These are phyloP conservation scores for Trichophyton benhamiae DNA, from an alignment of 2,329 filamentous ascomycete genomes.

Conservation along the genomic window DNA sequence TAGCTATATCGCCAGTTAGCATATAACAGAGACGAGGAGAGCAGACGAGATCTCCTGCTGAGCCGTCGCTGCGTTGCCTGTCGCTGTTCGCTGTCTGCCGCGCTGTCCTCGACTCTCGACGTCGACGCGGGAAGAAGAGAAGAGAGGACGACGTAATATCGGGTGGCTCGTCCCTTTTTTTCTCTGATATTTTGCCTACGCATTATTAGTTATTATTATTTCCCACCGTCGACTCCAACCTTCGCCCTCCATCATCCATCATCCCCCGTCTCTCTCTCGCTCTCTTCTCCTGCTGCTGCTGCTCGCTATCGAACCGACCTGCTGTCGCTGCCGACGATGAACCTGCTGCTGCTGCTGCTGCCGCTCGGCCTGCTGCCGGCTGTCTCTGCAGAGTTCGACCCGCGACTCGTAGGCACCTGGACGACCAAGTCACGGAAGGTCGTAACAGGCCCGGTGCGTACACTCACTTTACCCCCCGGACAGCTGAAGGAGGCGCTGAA, in stretches of 20 bases:
- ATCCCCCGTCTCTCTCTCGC: not conserved
- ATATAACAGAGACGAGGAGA: too few species aligned
- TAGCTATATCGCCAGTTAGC: not conserved
- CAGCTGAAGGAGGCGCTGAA: not conserved
- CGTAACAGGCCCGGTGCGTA: slow-evolving; percentile 53
- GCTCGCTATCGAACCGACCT: not conserved
- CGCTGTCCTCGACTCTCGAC: too few species aligned
- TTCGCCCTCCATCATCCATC: not conserved
- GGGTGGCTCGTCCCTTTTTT: not conserved
- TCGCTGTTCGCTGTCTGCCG: too few species aligned
- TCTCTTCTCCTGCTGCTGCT: not conserved
- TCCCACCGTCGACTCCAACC: not conserved
- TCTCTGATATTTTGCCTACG: too few species aligned
- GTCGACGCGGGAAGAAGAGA: too few species aligned
- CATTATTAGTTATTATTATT: not conserved
- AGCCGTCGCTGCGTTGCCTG: not conserved
- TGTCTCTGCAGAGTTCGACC: slow-evolving; percentile 19
- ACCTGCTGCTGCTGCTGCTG: not conserved
- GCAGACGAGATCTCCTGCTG: not conserved
- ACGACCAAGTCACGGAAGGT: slow-evolving; percentile 58
- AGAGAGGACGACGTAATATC: not conserved
- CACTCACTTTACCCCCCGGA: not conserved
- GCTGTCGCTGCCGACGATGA: not conserved
- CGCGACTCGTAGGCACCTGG: slow-evolving; percentile 56
- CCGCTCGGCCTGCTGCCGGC: not conserved